Evolutionary conservation across 768 basidiomycete genomes (phyloP), one percentile per base, ranked within the genome.

Genomic region (Phanerochaete sordida): DNA sequence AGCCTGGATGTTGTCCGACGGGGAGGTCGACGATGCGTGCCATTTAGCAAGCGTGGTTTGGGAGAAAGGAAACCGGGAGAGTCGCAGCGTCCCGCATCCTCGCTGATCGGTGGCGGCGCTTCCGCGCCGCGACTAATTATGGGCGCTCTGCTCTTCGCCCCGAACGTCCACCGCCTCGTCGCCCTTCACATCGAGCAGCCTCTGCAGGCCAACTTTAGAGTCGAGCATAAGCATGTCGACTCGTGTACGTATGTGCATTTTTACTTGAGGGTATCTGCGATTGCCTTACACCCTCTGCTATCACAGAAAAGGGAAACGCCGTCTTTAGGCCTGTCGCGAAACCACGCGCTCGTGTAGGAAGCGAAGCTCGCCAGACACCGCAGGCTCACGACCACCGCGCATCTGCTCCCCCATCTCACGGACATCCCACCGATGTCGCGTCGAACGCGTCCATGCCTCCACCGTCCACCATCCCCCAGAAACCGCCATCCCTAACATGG

Each of bases 311-410:
- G 69, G 89, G 89, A 16, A 77, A 81, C 8, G 79, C 84, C 5
- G 70, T 90, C 56, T 91, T 91, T 65, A 82, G 80, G 67, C 89
- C 89, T n/a, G 78, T 88, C 3, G 77, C 74, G 15, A 87, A 84
- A 68, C 72, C 81, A 9, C 78, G 87, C 49, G 65, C 79, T 15
- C 83, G 85, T 27, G 52, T 58, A 13, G 63, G 63, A 16, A 58
- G 61, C 45, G 64, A 70, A 46, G 57, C 63, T 28, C 64, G 64
- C n/a, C 64, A 69, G 53, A 51, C 62, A 1, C 71, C 72, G n/a
- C 63, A 56, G 5, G 59, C 63, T 15, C 68, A 66, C 11, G 69
- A 69, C 19, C 31, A 63, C 35, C 58, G 54, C 11, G 30, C 51
- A 21, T 56, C 60, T 37, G 59, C 50, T 21, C 48, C 43, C 26